phyloP scores from a whole-genome alignment of 78 protist species.

The Pigoraptor vietnamica region DNA sequence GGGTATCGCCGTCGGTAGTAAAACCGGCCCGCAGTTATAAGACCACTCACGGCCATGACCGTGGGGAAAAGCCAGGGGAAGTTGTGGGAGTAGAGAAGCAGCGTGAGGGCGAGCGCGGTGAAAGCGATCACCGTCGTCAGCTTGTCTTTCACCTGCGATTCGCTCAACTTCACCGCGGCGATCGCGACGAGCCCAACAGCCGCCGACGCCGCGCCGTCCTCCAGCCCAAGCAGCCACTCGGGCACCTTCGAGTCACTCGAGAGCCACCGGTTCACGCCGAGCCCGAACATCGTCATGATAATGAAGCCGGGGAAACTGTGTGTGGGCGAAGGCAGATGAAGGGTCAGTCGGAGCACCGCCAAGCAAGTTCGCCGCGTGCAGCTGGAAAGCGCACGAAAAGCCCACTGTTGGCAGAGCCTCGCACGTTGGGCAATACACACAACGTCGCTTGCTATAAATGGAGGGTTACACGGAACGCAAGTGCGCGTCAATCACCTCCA shows the following conservation, averaged over 20 bases:
- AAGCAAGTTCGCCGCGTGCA: no score
- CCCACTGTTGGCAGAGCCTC: no score
- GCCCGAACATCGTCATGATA: background rate
- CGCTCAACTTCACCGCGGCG: background rate
- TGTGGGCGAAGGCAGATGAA: background rate
- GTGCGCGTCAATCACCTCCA: no score
- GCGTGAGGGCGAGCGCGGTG: background rate
- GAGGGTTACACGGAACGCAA: no score
- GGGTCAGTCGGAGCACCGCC: no score
- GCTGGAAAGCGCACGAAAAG: no score
- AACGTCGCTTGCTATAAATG: no score
- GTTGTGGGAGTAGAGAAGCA: background rate
- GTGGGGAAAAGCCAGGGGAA: background rate
- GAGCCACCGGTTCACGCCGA: background rate
- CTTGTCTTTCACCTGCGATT: background rate
- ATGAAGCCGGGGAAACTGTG: background rate
- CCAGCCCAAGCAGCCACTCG: background rate
- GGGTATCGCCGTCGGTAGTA: background rate
- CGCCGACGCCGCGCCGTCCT: background rate
- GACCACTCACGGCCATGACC: background rate
- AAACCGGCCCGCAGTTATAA: background rate
- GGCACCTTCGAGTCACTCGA: background rate
- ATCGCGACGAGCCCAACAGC: background rate
- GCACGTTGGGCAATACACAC: no score
- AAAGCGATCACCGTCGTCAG: background rate